Evolutionary conservation across 495 filamentous ascomycete genomes (phyloP).

Genomic region (Hypomontagnella monticulosa): DNA sequence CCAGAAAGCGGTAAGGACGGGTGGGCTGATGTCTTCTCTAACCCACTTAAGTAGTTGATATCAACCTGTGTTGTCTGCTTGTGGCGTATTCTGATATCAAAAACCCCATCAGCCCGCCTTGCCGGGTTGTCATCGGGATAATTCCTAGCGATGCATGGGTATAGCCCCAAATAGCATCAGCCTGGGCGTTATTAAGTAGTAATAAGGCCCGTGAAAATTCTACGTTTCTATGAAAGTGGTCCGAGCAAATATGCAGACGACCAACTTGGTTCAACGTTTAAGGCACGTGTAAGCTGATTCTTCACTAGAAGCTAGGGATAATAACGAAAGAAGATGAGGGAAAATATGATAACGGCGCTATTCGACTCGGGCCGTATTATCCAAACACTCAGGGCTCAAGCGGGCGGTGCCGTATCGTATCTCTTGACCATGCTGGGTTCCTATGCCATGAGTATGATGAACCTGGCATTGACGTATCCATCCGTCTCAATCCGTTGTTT

Average conservation of each 20-base stretch:
- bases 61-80: not conserved
- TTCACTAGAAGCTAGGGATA: slow-evolving; percentile 15
- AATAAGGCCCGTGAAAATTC: slow-evolving; percentile 27
- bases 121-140: slow-evolving; percentile 28
- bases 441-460: slow-evolving; percentile 7
- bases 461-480: slow-evolving; percentile 12
- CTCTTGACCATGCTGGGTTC: slow-evolving; percentile 5
- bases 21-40: not conserved
- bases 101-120: slow-evolving; percentile 18
- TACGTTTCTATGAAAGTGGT: not conserved
- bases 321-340: not conserved
- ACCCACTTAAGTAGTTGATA: not conserved
- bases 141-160: slow-evolving; percentile 22
- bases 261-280: slow-evolving; percentile 24
- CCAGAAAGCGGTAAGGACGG: not conserved
- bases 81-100: not conserved
- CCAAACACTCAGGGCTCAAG: slow-evolving; percentile 3
- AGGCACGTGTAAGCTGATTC: slow-evolving; percentile 23
- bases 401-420: not conserved
- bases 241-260: slow-evolving; percentile 14
- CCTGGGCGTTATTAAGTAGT: slow-evolving; percentile 18
- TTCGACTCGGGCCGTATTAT: slow-evolving; percentile 38
- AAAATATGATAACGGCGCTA: slow-evolving; percentile 15
- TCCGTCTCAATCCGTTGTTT: slow-evolving; percentile 15
- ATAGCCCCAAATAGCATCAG: slow-evolving; percentile 19